Evolutionary conservation across 352 stramenopile species (phyloP).

Genomic region (Globisporangium viniferum): DNA sequence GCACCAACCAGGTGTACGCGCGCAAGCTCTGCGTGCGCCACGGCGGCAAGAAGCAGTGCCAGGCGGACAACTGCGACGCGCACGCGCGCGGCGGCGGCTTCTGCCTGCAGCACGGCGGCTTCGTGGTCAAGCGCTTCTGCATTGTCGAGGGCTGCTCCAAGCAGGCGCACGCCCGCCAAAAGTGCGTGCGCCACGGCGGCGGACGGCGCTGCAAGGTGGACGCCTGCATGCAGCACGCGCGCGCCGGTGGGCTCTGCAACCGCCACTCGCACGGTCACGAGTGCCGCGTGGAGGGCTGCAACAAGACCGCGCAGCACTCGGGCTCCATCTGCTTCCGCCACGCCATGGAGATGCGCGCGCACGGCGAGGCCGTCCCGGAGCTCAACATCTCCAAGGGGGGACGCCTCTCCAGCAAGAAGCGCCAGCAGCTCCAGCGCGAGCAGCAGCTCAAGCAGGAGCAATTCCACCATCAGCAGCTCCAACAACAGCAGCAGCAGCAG

Average conservation of each 20-base stretch:
- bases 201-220: constrained; percentile 68
- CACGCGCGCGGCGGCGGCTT: constrained; percentile 70
- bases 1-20: constrained; percentile 83
- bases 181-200: constrained; percentile 73
- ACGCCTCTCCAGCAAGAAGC: constrained; percentile 67
- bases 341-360: constrained; percentile 69
- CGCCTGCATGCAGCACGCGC: constrained; percentile 71
- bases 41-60: constrained; percentile 77
- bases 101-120: constrained; percentile 76
- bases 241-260: constrained; percentile 67
- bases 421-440: constrained; percentile 62
- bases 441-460: constrained; percentile 75
- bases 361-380: constrained; percentile 66
- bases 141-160: constrained; percentile 78
- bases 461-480: constrained; percentile 72
- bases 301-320: constrained; percentile 79
- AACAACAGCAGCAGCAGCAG: constrained; percentile 61
- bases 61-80: constrained; percentile 68
- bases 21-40: constrained; percentile 80
- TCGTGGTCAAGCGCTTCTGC: constrained; percentile 82
- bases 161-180: constrained; percentile 71
- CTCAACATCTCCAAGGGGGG: constrained; percentile 78
- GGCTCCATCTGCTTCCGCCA: constrained; percentile 75
- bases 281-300: constrained; percentile 74
- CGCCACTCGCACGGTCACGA: constrained; percentile 72